phyloP scores from a whole-genome alignment of 2,329 filamentous ascomycete genomes.

The Geosmithia morbida region DNA sequence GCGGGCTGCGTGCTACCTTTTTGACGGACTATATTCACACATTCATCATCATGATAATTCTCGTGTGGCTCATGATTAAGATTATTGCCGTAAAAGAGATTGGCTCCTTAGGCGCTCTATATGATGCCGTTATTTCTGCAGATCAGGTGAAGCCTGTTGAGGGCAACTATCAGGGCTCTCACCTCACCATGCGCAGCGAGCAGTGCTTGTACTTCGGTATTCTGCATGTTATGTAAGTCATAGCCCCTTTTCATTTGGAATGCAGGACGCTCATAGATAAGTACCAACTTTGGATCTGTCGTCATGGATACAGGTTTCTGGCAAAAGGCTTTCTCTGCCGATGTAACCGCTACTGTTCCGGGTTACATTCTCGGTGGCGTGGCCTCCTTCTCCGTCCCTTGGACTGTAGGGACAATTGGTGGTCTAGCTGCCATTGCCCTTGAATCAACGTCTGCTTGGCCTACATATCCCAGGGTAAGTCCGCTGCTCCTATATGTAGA shows the following conservation, averaged over 20 bases:
- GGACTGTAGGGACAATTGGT: conserved; percentile 35
- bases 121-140: conserved; percentile 40
- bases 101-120: conserved; percentile 59
- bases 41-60: conserved; percentile 62
- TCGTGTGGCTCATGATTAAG: conserved; percentile 66
- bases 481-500: background rate
- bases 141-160: conserved; percentile 1
- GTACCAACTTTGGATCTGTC: conserved; percentile 61
- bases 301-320: conserved; percentile 42
- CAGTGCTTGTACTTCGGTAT: conserved; percentile 77
- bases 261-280: background rate
- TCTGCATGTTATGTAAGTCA: conserved; percentile 48
- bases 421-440: conserved; percentile 30
- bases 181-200: conserved; percentile 55
- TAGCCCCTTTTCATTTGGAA: background rate
- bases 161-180: conserved; percentile 57
- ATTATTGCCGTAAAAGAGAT: conserved; percentile 59
- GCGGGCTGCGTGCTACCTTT: conserved; percentile 9
- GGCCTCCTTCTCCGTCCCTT: conserved; percentile 38
- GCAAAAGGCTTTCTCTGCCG: conserved; percentile 78
- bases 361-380: conserved; percentile 38
- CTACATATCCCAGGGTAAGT: conserved; percentile 30
- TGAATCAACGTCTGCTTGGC: conserved; percentile 31
- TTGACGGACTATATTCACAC: conserved; percentile 44
- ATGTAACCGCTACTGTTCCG: conserved; percentile 45